phyloP scores from a whole-genome alignment of 1,139 yeast genomes.

The Yamadazyma dushanensis region DNA sequence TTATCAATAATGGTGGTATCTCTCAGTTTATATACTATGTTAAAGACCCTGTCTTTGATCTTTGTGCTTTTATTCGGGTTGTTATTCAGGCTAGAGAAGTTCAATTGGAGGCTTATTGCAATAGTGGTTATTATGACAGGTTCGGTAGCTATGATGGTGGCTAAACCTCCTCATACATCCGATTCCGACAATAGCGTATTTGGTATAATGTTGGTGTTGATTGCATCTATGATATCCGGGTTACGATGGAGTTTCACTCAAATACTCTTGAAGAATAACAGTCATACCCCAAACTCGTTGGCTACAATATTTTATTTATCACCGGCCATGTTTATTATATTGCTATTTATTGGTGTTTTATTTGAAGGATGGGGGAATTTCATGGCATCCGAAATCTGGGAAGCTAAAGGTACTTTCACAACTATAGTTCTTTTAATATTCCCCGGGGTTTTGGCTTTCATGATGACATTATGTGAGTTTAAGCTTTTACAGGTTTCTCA shows the following conservation, averaged over 20 bases:
- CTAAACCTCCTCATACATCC: constrained; percentile 28
- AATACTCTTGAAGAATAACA: constrained; percentile 62
- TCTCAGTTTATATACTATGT: constrained; percentile 86
- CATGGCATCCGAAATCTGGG: constrained; percentile 61
- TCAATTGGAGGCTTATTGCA: constrained; percentile 61
- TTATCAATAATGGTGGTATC: constrained; percentile 78
- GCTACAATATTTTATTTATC: constrained; percentile 80
- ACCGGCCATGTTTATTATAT: constrained; percentile 73
- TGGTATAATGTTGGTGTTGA: constrained; percentile 73
- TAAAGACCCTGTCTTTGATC: constrained; percentile 80
- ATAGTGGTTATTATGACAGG: constrained; percentile 77
- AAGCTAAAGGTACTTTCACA: constrained; percentile 47
- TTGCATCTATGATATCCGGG: constrained; percentile 83
- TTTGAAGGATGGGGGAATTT: constrained; percentile 68
- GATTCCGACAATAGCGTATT: constrained; percentile 25
- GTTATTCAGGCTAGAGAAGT: constrained; percentile 70
- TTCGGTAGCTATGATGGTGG: constrained; percentile 89
- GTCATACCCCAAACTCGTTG: constrained; percentile 69
- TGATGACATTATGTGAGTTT: constrained; percentile 90
- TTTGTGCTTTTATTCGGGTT: constrained; percentile 89
- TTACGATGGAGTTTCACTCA: constrained; percentile 95
- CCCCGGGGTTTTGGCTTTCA: constrained; percentile 86
- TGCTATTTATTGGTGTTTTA: constrained; percentile 59
- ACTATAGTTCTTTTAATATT: constrained; percentile 63
- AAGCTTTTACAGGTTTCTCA: constrained; percentile 79